Percentiles rank a stretch among this genome's conserved stretches.
Conservation (phyloP, 1,139 yeast genomes). For the Meyerozyma sp. region DNA sequence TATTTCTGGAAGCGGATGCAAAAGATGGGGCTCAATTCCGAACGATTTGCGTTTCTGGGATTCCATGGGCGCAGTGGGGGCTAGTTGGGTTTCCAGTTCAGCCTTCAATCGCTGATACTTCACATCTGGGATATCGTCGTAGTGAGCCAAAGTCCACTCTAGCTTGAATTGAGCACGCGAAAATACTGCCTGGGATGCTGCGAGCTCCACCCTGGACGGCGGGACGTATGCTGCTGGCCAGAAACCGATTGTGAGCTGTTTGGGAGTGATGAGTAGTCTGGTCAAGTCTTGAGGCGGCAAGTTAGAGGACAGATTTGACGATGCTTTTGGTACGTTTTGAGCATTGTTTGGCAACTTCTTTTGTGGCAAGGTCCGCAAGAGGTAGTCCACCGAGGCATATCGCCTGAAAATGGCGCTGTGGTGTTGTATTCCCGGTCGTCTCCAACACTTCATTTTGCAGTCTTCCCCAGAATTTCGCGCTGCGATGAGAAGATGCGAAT, state of each 20-base stretch:
- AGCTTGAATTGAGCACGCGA: constrained; percentile 36
- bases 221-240: not conserved
- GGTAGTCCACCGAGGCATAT: not conserved
- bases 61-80: constrained; percentile 8
- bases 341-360: not conserved
- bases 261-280: not conserved
- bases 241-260: not conserved
- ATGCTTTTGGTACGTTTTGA: not conserved
- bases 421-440: not conserved
- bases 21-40: constrained; percentile 25
- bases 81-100: constrained; percentile 16
- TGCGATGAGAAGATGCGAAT: not conserved
- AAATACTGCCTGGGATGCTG: constrained; percentile 25
- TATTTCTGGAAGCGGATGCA: constrained; percentile 55
- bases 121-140: constrained; percentile 55
- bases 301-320: not conserved
- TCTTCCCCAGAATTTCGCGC: constrained; percentile 1
- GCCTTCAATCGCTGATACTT: constrained; percentile 21
- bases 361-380: not conserved
- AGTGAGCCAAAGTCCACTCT: constrained; percentile 58
- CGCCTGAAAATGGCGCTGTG: not conserved
- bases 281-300: not conserved
- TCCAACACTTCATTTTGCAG: not conserved
- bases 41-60: constrained; percentile 18
- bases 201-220: not conserved